A percentile compares a stretch with the other conserved stretches of the same genome.
These are phyloP conservation scores for Pythium guiyangense DNA, from an alignment of 352 stramenopile species.

Conservation along the genomic window DNA sequence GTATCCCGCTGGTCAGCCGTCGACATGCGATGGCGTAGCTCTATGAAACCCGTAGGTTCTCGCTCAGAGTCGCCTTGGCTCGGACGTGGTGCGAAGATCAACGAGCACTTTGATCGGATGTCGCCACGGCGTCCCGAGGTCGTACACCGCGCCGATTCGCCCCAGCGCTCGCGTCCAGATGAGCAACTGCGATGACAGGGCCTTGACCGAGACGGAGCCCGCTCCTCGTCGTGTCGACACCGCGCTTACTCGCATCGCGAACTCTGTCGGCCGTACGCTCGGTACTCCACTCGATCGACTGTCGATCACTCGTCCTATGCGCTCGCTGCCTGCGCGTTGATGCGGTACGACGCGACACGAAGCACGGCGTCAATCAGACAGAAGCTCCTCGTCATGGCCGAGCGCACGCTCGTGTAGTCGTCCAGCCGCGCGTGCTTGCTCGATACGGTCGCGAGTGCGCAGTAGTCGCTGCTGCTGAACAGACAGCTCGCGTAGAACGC, in stretches of 20 bases:
- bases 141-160: constrained; percentile 84
- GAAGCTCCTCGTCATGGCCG: constrained; percentile 5
- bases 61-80: no score
- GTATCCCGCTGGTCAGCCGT: no score
- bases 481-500: constrained; percentile 12
- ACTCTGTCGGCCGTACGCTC: no score
- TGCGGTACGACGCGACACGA: constrained; percentile 6
- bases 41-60: no score
- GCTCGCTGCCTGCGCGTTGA: background rate
- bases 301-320: background rate
- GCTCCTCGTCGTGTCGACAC: no score
- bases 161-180: constrained; percentile 51
- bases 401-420: constrained; percentile 9
- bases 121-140: constrained; percentile 85
- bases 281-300: no score
- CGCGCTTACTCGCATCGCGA: no score
- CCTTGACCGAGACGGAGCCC: constrained; percentile 65
- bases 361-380: constrained; percentile 6
- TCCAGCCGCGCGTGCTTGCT: constrained; percentile 1
- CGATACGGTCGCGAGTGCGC: background rate
- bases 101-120: no score
- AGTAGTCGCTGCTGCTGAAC: constrained; percentile 8
- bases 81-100: no score
- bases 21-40: no score
- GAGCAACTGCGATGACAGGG: constrained; percentile 29